Conservation (phyloP, 2,329 filamentous ascomycete genomes). For the Xylaria sp. region DNA sequence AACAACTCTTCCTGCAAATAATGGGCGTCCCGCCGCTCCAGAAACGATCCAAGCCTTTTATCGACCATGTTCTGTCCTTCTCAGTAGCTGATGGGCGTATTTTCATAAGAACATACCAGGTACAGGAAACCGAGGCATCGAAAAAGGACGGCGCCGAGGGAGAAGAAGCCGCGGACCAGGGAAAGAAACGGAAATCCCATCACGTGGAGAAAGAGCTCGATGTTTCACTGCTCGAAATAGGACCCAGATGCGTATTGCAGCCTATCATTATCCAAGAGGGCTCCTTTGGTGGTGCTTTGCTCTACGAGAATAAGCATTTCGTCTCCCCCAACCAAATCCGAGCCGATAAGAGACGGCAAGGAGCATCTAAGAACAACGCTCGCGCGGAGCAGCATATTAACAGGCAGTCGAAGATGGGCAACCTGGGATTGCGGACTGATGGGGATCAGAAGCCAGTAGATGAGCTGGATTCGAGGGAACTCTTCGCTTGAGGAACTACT, state of each 20-base stretch:
- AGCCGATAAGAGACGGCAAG: slow-evolving; percentile 78
- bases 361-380: slow-evolving; percentile 80
- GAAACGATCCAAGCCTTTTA: slow-evolving; percentile 91
- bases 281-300: slow-evolving; percentile 90
- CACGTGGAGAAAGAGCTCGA: slow-evolving; percentile 71
- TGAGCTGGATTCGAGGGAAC: slow-evolving; percentile 77
- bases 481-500: slow-evolving; percentile 71
- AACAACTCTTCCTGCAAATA: slow-evolving; percentile 88
- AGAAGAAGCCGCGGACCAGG: slow-evolving; percentile 58
- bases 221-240: slow-evolving; percentile 81
- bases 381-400: slow-evolving; percentile 80
- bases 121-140: slow-evolving; percentile 52
- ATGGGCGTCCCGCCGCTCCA: slow-evolving; percentile 93
- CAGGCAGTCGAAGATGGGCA: slow-evolving; percentile 76
- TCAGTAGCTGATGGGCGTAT: slow-evolving; percentile 92
- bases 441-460: slow-evolving; percentile 71
- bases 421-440: slow-evolving; percentile 77
- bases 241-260: slow-evolving; percentile 90
- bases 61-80: slow-evolving; percentile 95
- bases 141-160: slow-evolving; percentile 67
- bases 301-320: slow-evolving; percentile 98
- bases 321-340: slow-evolving; percentile 95
- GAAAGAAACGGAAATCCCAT: slow-evolving; percentile 53
- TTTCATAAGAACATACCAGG: slow-evolving; percentile 95
- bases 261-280: slow-evolving; percentile 93